These are phyloP conservation scores for Phylloporus scabripes DNA, from an alignment of 768 basidiomycete genomes.

Conservation along the genomic window DNA sequence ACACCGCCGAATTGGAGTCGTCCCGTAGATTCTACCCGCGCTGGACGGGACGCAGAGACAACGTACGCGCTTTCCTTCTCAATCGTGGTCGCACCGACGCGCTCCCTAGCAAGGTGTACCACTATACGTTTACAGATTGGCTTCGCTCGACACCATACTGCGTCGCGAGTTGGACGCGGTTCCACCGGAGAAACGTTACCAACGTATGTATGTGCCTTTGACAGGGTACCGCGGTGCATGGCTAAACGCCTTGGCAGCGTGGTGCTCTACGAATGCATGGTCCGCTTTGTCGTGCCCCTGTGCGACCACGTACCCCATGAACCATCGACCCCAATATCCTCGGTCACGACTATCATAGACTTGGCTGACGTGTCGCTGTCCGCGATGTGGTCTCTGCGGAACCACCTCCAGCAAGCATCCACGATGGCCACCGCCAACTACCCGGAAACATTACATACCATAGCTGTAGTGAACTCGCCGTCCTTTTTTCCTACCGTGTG, in stretches of 20 bases:
- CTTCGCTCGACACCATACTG: conserved; percentile 46
- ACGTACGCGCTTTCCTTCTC: conserved; percentile 38
- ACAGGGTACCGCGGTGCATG: too few species aligned
- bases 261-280: conserved; percentile 62
- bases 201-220: conserved; percentile 56
- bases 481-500: conserved; percentile 79
- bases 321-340: conserved; percentile 49
- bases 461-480: conserved; percentile 74
- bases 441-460: conserved; percentile 67
- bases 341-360: conserved; percentile 67
- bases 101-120: conserved; percentile 55
- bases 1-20: conserved; percentile 52
- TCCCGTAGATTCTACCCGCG: conserved; percentile 66
- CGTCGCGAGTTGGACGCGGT: conserved; percentile 58
- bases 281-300: conserved; percentile 56
- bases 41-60: conserved; percentile 77
- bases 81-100: neutral
- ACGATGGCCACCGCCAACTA: conserved; percentile 74
- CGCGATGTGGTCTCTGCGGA: conserved; percentile 64
- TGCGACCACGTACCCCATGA: conserved; percentile 57
- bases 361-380: conserved; percentile 55
- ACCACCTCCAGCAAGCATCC: conserved; percentile 71
- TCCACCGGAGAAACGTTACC: conserved; percentile 50
- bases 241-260: conserved; percentile 37
- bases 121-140: conserved; percentile 70